Evolutionary conservation across 805 yeast species (phyloP).

Genomic region (Wickerhamiella allomyrinae): DNA sequence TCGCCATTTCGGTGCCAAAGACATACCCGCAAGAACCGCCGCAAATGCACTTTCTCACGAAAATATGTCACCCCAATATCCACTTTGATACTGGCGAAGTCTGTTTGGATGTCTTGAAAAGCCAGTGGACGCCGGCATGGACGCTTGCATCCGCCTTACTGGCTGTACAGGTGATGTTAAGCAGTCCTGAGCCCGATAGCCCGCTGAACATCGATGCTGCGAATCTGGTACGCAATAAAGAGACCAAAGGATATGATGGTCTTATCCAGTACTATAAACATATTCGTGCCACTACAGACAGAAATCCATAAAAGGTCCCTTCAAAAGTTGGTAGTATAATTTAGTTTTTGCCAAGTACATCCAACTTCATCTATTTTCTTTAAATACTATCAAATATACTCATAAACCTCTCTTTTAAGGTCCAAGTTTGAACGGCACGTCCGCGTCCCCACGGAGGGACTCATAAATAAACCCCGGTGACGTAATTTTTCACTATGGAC

Average conservation of each 20-base stretch:
- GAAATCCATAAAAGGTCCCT: no score
- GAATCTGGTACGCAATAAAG: slow-evolving; percentile 23
- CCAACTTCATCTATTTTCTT: no score
- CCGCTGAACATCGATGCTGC: slow-evolving; percentile 30
- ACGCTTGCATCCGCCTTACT: slow-evolving; percentile 25
- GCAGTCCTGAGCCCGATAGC: slow-evolving; percentile 26
- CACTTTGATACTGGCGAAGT: slow-evolving; percentile 28
- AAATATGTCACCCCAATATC: slow-evolving; percentile 27
- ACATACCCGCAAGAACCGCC: slow-evolving; percentile 41
- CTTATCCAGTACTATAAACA: slow-evolving; percentile 21
- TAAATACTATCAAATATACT: no score
- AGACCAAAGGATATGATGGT: slow-evolving; percentile 18
- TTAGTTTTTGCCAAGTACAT: no score
- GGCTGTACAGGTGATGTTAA: slow-evolving; percentile 27
- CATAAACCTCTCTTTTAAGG: no score
- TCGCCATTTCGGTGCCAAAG: slow-evolving; percentile 28
- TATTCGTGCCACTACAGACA: no score
- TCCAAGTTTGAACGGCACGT: no score
- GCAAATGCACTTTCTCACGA: slow-evolving; percentile 27
- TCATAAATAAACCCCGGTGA: no score
- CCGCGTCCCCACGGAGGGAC: no score
- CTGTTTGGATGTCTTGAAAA: slow-evolving; percentile 26
- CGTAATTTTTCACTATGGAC: slow-evolving; percentile 10
- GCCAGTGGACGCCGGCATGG: slow-evolving; percentile 31
- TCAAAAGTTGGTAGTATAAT: no score